phyloP scores from a whole-genome alignment of 2,329 filamentous ascomycete genomes.

The Fusarium tjaetaba region DNA sequence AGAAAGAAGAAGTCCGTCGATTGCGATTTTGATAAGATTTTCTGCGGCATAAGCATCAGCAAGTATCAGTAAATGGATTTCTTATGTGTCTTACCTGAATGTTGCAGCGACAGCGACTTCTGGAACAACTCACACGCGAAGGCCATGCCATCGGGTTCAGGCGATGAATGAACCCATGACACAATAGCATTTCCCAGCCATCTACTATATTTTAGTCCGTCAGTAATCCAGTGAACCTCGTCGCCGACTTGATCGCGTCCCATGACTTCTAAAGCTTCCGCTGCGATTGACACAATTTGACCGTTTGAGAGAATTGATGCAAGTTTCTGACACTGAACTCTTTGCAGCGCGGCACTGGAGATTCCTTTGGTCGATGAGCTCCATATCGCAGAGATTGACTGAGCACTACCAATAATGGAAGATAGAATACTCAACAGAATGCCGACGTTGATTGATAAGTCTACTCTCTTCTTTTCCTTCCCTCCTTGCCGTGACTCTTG shows the following conservation, averaged over 20 bases:
- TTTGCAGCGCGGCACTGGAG: slow-evolving; percentile 40
- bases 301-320: slow-evolving; percentile 59
- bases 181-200: slow-evolving; percentile 78
- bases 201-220: slow-evolving; percentile 70
- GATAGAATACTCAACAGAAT: slow-evolving; percentile 58
- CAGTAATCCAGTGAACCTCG: slow-evolving; percentile 66
- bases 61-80: neutral
- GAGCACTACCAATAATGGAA: slow-evolving; percentile 52
- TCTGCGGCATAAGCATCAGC: slow-evolving; percentile 47
- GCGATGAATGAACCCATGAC: slow-evolving; percentile 51
- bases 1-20: slow-evolving; percentile 53
- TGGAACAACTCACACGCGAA: slow-evolving; percentile 61
- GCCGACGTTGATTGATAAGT: slow-evolving; percentile 55
- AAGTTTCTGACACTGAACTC: slow-evolving; percentile 50
- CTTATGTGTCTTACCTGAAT: slow-evolving; percentile 64
- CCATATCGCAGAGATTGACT: slow-evolving; percentile 53
- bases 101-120: slow-evolving; percentile 75
- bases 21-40: slow-evolving; percentile 48
- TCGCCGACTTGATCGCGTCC: slow-evolving; percentile 47
- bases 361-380: slow-evolving; percentile 41
- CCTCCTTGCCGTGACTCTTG: slow-evolving; percentile 57
- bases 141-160: slow-evolving; percentile 51
- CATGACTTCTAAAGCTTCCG: slow-evolving; percentile 64
- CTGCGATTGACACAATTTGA: slow-evolving; percentile 59
- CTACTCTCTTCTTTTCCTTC: slow-evolving; percentile 52